These are phyloP conservation scores for Colletotrichum paranaense DNA, from an alignment of 2,329 filamentous ascomycete species.

Conservation along the genomic window DNA sequence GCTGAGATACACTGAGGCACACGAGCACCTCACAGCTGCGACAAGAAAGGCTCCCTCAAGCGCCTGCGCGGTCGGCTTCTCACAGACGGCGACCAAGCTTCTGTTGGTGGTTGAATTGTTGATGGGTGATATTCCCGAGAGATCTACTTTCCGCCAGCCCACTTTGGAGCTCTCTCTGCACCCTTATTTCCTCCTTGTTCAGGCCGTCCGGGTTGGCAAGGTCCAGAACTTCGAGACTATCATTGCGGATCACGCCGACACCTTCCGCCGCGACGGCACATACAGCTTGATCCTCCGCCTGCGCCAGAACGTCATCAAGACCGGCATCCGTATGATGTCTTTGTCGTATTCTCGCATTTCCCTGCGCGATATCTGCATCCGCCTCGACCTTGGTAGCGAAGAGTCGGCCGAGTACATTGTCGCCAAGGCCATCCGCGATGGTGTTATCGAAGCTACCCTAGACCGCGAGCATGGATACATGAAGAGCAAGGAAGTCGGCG, in stretches of 20 bases:
- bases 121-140: conserved; percentile 98
- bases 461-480: conserved; percentile 97
- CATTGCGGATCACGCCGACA: conserved; percentile 82
- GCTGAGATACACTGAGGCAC: conserved; percentile 95
- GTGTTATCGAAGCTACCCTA: conserved; percentile 94
- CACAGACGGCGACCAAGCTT: conserved; percentile 96
- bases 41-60: conserved; percentile 95
- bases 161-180: conserved; percentile 87
- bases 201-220: conserved; percentile 96
- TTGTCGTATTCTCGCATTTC: conserved; percentile 98
- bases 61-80: conserved; percentile 90
- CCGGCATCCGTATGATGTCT: conserved; percentile 98
- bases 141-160: conserved; percentile 91
- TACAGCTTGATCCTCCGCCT: conserved; percentile 95
- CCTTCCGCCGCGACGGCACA: conserved; percentile 92
- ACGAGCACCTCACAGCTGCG: conserved; percentile 91
- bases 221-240: conserved; percentile 91
- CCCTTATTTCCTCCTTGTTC: conserved; percentile 93
- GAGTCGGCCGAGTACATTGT: conserved; percentile 99
- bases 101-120: conserved; percentile 94
- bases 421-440: conserved; percentile 96
- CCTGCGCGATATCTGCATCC: conserved; percentile 95
- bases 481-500: conserved; percentile 97
- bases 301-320: conserved; percentile 99
- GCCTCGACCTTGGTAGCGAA: conserved; percentile 91